These are phyloP conservation scores for Ploettnerulaceae sp. DNA, from an alignment of 2,329 filamentous ascomycete species.

Conservation along the genomic window DNA sequence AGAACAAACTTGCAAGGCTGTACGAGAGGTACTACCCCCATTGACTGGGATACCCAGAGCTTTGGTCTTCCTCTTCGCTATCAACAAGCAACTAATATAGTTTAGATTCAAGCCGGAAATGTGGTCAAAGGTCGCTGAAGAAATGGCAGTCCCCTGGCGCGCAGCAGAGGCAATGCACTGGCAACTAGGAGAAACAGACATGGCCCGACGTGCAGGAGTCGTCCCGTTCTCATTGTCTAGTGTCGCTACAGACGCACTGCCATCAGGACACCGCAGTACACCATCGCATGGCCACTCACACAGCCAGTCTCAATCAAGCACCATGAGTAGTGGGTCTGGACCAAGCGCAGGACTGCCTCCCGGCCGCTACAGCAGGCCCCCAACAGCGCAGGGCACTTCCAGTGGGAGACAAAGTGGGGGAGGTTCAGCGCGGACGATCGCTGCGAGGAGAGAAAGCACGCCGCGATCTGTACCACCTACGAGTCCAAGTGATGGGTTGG, in stretches of 20 bases:
- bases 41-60: not conserved
- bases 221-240: conserved; percentile 72
- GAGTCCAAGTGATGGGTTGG: conserved; percentile 36
- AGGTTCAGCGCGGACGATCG: conserved; percentile 25
- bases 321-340: conserved; percentile 15
- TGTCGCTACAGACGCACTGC: conserved; percentile 44
- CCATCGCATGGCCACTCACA: conserved; percentile 34
- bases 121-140: conserved; percentile 93
- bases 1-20: conserved; percentile 89
- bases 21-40: conserved; percentile 75
- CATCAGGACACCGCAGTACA: conserved; percentile 40
- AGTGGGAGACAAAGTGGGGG: conserved; percentile 12
- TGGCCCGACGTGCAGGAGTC: conserved; percentile 87
- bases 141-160: conserved; percentile 92
- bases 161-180: conserved; percentile 98
- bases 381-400: conserved; percentile 19
- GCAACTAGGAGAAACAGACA: conserved; percentile 89
- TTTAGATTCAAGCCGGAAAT: conserved; percentile 91
- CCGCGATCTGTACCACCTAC: conserved; percentile 34
- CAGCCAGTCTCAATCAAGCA: conserved; percentile 27
- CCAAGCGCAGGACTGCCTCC: conserved; percentile 11
- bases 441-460: conserved; percentile 33
- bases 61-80: not conserved
- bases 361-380: conserved; percentile 26
- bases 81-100: conserved; percentile 15